These are phyloP conservation scores for Tricholomella constricta DNA, from an alignment of 768 basidiomycete species.

Conservation along the genomic window DNA sequence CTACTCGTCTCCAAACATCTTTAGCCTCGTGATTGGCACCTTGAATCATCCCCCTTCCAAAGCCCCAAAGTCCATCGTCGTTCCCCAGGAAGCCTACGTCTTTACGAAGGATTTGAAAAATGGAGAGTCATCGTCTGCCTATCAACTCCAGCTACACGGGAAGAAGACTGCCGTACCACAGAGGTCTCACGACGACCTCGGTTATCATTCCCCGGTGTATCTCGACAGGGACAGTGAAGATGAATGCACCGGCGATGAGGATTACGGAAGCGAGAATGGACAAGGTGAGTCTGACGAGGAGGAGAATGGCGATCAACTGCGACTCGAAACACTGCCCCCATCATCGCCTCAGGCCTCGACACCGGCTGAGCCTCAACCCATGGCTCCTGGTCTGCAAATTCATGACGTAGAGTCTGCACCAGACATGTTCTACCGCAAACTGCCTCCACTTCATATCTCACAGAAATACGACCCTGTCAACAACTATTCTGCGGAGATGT, in stretches of 20 bases:
- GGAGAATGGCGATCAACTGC: not conserved
- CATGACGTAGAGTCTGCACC: constrained; percentile 5
- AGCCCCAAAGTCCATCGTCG: not conserved
- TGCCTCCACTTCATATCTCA: not conserved
- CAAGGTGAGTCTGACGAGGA: not conserved
- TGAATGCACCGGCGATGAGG: not conserved
- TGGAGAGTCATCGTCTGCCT: not conserved
- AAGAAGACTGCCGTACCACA: not conserved
- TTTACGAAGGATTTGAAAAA: not conserved
- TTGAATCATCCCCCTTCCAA: constrained; percentile 17
- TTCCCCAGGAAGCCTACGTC: constrained; percentile 15
- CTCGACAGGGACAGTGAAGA: too few relatives aligned
- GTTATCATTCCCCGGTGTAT: too few relatives aligned
- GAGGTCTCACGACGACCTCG: too few relatives aligned
- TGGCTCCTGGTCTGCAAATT: not conserved
- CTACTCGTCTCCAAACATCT: constrained; percentile 22
- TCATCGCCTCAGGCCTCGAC: too few relatives aligned
- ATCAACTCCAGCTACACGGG: not conserved
- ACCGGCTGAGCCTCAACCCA: too few relatives aligned
- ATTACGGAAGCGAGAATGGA: not conserved
- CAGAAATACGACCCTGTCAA: constrained; percentile 14
- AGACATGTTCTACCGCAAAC: constrained; percentile 17
- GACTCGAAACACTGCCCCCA: too few relatives aligned
- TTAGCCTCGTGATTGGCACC: constrained; percentile 25
- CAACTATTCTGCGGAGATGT: constrained; percentile 12